These are phyloP conservation scores for Pigoraptor vietnamica DNA, from an alignment of 78 protist species.

Conservation along the genomic window DNA sequence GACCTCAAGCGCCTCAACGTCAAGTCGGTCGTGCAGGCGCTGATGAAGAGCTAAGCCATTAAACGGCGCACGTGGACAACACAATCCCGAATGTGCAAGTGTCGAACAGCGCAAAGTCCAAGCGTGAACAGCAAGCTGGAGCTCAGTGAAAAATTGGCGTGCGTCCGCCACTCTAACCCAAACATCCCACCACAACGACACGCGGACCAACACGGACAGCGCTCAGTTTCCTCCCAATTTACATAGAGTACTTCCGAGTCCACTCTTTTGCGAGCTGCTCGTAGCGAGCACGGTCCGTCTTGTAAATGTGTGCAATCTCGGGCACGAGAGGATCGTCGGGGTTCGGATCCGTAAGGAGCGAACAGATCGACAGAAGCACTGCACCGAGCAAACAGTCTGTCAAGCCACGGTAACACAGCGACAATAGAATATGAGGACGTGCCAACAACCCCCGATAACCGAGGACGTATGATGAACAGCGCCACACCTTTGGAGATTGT, in stretches of 20 bases:
- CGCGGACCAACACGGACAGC: neutral
- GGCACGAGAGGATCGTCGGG: constrained; percentile 67
- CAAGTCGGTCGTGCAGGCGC: constrained; percentile 65
- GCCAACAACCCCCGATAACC: neutral
- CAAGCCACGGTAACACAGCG: neutral
- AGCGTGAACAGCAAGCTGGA: neutral
- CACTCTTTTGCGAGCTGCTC: constrained; percentile 47
- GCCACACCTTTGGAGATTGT: constrained; percentile 48
- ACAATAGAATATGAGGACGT: neutral
- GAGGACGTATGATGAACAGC: no score
- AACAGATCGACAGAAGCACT: constrained; percentile 60
- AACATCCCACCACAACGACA: neutral
- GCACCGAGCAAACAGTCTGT: neutral
- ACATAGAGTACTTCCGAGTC: constrained; percentile 43
- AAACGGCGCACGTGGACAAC: neutral
- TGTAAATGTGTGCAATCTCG: constrained; percentile 41
- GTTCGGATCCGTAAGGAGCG: constrained; percentile 64
- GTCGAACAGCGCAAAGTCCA: neutral
- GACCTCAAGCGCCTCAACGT: constrained; percentile 82
- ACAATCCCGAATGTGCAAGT: no score
- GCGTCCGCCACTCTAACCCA: neutral
- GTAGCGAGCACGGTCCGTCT: constrained; percentile 35
- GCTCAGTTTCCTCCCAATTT: neutral
- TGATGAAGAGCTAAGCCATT: constrained; percentile 10
- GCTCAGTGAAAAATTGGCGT: no score